Evolutionary conservation across 1,139 yeast genomes (phyloP), one percentile per base, ranked within the genome.

Genomic region (Candida pseudocylindracea): DNA sequence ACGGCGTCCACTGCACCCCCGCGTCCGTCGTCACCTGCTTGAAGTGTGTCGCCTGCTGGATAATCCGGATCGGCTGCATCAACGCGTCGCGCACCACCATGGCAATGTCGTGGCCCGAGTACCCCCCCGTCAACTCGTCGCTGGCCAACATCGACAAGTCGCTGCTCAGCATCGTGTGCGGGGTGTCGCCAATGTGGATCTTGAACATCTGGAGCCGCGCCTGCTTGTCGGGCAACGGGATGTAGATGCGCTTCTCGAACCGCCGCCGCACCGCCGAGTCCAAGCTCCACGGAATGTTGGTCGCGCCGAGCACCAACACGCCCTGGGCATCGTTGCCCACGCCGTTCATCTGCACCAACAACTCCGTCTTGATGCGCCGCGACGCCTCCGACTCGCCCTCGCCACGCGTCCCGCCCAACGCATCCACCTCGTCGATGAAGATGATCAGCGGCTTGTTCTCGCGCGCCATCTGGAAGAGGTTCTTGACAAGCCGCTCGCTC

Each of bases 381-480:
- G 85, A 72, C 0, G 98, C 98, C 52, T 91, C 99, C 42, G 92
- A 74, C 49, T 88, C 98, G 24, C 95, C 95, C 49, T 88, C 98
- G 26, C 96, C 98, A 54, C 99, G 67, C 5, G 95, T 94, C 0
- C 98, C 96, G 55, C 96, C 85, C 38, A 91, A 60, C 0, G 98
- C 96, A 53, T 88, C 99, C 20, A 88, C 95, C 53, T 88, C 99
- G 55, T 88, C 99, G 36, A 88, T 88, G 51, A 88, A 88, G 35
- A 88, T 88, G 43, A 88, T 91, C 0, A 93, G 72, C 0, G 98
- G 98, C 45, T 81, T 83, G 46, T 74, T 78, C 50, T 88, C 98
- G 41, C 96, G 63, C 2, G 99, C 99, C 93, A 88, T 80, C 30
- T 78, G 68, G 53, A 88, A 88, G 41, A 88, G 60, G 48, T 88